A percentile compares a stretch with the other conserved stretches of the same genome.
Conservation (phyloP, 2,329 filamentous ascomycete species). For the Endothia cerciana region DNA sequence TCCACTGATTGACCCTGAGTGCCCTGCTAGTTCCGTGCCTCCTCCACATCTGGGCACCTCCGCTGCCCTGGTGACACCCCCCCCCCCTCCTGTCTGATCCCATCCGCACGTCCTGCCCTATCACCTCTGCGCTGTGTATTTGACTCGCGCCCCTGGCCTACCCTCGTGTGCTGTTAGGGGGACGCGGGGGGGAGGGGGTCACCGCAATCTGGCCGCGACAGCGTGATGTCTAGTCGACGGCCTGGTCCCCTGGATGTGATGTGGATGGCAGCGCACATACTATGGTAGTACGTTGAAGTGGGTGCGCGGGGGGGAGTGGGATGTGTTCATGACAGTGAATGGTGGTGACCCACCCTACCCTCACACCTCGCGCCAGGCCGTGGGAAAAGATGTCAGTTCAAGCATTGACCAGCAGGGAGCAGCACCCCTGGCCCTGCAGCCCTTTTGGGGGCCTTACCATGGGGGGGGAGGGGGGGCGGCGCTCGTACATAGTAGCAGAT, state of each 20-base stretch:
- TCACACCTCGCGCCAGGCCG: neutral
- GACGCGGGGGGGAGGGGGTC: too few species aligned
- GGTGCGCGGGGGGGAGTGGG: neutral
- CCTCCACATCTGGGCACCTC: slow-evolving; percentile 12
- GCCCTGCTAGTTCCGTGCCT: slow-evolving; percentile 1
- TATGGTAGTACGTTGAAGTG: too few species aligned
- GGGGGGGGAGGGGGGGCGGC: neutral
- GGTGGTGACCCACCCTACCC: neutral
- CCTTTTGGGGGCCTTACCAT: neutral
- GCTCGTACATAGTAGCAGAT: too few species aligned
- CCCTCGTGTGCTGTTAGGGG: neutral
- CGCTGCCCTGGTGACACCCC: slow-evolving; percentile 5
- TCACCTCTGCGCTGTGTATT: neutral
- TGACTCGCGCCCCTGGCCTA: neutral
- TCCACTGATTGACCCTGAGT: slow-evolving; percentile 1
- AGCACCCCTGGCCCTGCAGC: neutral
- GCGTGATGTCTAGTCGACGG: neutral
- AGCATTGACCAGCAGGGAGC: slow-evolving; percentile 2
- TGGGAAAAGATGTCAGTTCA: slow-evolving; percentile 1
- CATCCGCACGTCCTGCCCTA: neutral
- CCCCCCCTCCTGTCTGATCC: slow-evolving; percentile 3
- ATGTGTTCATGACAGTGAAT: neutral
- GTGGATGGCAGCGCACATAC: too few species aligned
- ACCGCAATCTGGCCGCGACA: neutral
- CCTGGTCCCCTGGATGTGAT: neutral